Evolutionary conservation across 2,329 filamentous ascomycete genomes (phyloP).

Genomic region (Pseudogymnoascus sp.): DNA sequence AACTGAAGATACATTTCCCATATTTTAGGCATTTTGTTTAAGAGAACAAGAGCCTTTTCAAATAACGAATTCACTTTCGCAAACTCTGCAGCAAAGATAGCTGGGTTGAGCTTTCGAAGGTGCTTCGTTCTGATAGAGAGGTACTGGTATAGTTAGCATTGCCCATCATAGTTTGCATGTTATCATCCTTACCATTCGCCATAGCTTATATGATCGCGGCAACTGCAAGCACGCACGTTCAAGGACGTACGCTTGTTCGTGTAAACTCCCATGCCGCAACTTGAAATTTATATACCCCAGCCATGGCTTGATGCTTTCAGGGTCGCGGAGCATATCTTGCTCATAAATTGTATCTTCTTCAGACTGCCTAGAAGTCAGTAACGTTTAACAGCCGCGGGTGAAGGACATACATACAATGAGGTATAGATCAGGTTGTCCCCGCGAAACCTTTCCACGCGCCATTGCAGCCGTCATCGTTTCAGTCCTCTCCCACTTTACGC

Average conservation of each 20-base stretch:
- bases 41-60: constrained; percentile 80
- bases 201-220: constrained; percentile 93
- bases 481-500: background rate
- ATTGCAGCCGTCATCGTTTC: background rate
- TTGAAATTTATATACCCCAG: constrained; percentile 91
- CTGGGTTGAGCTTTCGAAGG: constrained; percentile 73
- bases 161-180: background rate
- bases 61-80: constrained; percentile 92
- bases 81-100: constrained; percentile 71
- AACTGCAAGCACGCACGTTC: constrained; percentile 86
- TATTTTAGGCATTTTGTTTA: constrained; percentile 98
- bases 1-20: constrained; percentile 98
- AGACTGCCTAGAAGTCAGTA: constrained; percentile 44
- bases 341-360: constrained; percentile 94
- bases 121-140: constrained; percentile 77
- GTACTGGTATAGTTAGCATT: constrained; percentile 49
- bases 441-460: constrained; percentile 13
- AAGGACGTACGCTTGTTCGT: constrained; percentile 81
- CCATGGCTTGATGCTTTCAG: constrained; percentile 86
- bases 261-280: constrained; percentile 70
- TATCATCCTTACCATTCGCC: constrained; percentile 67
- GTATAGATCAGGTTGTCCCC: constrained; percentile 29
- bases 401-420: constrained; percentile 28
- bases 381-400: background rate
- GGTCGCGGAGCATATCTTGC: constrained; percentile 84